Evolutionary conservation across 495 filamentous ascomycete genomes (phyloP).

Genomic region (Penicillium herquei): DNA sequence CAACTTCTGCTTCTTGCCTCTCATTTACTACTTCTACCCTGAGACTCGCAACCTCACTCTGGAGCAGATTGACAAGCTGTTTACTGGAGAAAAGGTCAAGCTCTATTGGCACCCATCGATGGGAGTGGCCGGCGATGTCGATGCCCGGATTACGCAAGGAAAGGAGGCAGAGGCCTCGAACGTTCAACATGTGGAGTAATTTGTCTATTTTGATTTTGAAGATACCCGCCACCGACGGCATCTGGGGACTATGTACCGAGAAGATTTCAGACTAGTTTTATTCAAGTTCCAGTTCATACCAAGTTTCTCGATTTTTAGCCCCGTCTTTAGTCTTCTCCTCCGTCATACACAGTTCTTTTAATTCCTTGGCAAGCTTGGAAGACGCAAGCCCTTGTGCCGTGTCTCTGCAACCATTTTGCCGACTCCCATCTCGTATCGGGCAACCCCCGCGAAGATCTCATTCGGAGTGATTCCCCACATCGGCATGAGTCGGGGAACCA

Average conservation of each 20-base stretch:
- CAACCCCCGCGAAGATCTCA: slow-evolving; percentile 4
- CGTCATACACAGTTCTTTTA: not conserved
- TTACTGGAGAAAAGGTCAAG: slow-evolving; percentile 43
- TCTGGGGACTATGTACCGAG: too few species aligned
- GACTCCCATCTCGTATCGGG: slow-evolving; percentile 2
- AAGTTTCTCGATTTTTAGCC: too few species aligned
- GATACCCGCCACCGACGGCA: not conserved
- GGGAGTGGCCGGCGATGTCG: slow-evolving; percentile 29
- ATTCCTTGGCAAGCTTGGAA: not conserved
- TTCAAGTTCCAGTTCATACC: too few species aligned
- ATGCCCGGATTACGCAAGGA: slow-evolving; percentile 19
- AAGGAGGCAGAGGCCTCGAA: slow-evolving; percentile 19
- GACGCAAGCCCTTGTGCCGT: not conserved
- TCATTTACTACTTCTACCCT: slow-evolving; percentile 74
- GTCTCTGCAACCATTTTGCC: not conserved
- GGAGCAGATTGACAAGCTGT: slow-evolving; percentile 68
- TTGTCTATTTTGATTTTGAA: not conserved
- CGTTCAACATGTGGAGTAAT: slow-evolving; percentile 30
- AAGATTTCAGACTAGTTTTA: too few species aligned
- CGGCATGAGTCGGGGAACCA: slow-evolving; percentile 3
- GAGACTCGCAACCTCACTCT: slow-evolving; percentile 64
- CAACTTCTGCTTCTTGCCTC: slow-evolving; percentile 67
- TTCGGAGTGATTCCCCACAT: slow-evolving; percentile 2
- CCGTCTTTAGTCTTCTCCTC: too few species aligned
- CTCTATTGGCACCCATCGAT: slow-evolving; percentile 39